Conservation (phyloP, 345 rosid species). For the Cardamine occulta region DNA sequence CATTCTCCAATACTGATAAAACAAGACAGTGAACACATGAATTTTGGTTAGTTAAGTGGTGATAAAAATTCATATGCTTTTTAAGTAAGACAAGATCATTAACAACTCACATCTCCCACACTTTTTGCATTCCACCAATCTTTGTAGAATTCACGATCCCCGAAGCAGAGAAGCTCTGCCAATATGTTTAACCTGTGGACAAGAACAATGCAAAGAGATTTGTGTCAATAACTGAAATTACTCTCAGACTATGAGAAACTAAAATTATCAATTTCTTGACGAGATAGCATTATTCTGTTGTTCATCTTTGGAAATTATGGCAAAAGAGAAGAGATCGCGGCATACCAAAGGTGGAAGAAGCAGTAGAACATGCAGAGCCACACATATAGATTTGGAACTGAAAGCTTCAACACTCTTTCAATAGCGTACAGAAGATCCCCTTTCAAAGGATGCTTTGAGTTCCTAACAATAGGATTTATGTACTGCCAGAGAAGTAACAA, state of each 20-base stretch:
- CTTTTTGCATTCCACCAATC: slow-evolving; percentile 99
- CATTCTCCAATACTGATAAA: slow-evolving; percentile 94
- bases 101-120: slow-evolving; percentile 77
- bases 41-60: slow-evolving; percentile 24
- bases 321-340: slow-evolving; percentile 15
- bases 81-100: neutral
- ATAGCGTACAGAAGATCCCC: slow-evolving; percentile 80
- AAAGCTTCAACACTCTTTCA: slow-evolving; percentile 97
- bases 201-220: slow-evolving; percentile 14
- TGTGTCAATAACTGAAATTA: slow-evolving; percentile 8
- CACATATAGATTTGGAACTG: slow-evolving; percentile 90
- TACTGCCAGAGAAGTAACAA: slow-evolving; percentile 66
- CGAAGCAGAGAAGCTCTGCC: slow-evolving; percentile 94
- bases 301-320: neutral
- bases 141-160: slow-evolving; percentile 96
- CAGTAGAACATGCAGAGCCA: slow-evolving; percentile 99
- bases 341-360: slow-evolving; percentile 95
- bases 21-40: slow-evolving; percentile 38
- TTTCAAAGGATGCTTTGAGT: slow-evolving; percentile 94
- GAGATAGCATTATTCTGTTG: neutral
- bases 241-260: slow-evolving; percentile 9
- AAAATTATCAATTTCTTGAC: neutral
- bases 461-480: slow-evolving; percentile 92
- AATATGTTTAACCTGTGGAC: slow-evolving; percentile 85
- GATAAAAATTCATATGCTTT: slow-evolving; percentile 4